Percentiles rank a stretch among this genome's conserved stretches.
These are phyloP conservation scores for Cruciata laevipes DNA, from an alignment of 257 asterid genomes.

Conservation along the genomic window DNA sequence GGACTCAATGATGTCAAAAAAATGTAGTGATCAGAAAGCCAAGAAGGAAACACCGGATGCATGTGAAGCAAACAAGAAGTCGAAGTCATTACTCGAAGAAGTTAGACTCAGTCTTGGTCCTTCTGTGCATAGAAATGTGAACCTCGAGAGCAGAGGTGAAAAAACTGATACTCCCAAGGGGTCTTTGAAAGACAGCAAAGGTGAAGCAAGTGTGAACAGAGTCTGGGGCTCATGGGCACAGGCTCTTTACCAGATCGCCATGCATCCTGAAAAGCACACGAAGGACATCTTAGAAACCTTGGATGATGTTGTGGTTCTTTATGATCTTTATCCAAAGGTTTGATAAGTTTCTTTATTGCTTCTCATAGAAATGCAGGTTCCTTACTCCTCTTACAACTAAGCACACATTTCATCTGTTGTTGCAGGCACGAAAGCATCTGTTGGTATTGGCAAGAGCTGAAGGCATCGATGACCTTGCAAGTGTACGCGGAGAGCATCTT, in stretches of 20 bases:
- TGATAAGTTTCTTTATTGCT: slow-evolving; percentile 2
- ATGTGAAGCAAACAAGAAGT: slow-evolving; percentile 40
- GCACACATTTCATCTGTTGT: neutral
- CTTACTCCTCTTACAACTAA: neutral
- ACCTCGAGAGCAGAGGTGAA: slow-evolving; percentile 25
- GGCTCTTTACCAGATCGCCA: slow-evolving; percentile 66
- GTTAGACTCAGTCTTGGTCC: slow-evolving; percentile 23
- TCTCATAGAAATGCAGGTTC: neutral
- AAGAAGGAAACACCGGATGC: slow-evolving; percentile 44
- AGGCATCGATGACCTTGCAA: slow-evolving; percentile 69
- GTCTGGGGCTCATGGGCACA: slow-evolving; percentile 59
- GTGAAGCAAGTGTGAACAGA: slow-evolving; percentile 25
- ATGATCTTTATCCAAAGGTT: slow-evolving; percentile 95
- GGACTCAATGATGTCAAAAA: slow-evolving; percentile 17
- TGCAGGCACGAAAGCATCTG: slow-evolving; percentile 69
- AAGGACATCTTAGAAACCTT: slow-evolving; percentile 43
- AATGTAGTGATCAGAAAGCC: slow-evolving; percentile 36
- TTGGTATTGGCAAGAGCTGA: slow-evolving; percentile 63
- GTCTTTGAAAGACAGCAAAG: slow-evolving; percentile 14
- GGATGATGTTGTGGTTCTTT: slow-evolving; percentile 64
- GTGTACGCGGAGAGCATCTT: slow-evolving; percentile 50
- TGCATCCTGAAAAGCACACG: slow-evolving; percentile 60
- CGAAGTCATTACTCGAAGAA: slow-evolving; percentile 32
- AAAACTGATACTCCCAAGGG: slow-evolving; percentile 46
- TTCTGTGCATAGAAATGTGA: slow-evolving; percentile 14